Percentiles rank a stretch among this genome's conserved stretches.
phyloP scores from a whole-genome alignment of 2,329 filamentous ascomycete species.

The Fusarium newnesense region DNA sequence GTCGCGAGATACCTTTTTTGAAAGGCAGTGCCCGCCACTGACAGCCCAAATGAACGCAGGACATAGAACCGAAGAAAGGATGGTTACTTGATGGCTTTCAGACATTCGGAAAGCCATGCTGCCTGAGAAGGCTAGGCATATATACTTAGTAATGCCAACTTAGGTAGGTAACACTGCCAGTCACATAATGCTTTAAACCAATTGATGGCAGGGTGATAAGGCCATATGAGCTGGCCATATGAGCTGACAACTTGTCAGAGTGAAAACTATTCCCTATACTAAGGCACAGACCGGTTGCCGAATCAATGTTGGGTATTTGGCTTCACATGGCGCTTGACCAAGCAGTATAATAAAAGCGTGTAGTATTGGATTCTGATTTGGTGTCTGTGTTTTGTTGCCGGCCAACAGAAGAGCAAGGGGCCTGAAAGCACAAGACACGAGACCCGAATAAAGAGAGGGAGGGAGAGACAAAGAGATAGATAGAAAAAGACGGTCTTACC shows the following conservation, averaged over 20 bases:
- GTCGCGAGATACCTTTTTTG: not conserved
- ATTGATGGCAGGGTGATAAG: not conserved
- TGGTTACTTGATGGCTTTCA: not conserved
- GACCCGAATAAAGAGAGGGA: not conserved
- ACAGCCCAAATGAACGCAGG: conserved; percentile 4
- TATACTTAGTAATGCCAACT: not conserved
- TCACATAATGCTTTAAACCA: not conserved
- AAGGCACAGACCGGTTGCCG: not conserved
- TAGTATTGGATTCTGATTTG: not conserved
- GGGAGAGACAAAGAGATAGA: not conserved
- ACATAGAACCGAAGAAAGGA: not conserved
- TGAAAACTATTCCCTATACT: no score
- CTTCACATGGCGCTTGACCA: not conserved
- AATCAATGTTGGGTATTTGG: not conserved
- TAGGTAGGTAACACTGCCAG: not conserved
- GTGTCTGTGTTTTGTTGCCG: not conserved
- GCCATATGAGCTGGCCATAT: no score
- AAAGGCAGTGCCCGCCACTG: conserved; percentile 5
- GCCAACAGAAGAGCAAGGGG: not conserved
- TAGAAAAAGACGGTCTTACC: conserved; percentile 52
- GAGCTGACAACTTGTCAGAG: not conserved
- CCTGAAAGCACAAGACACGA: not conserved
- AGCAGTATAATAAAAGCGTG: not conserved
- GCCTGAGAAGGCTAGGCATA: not conserved
- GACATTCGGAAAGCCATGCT: not conserved